Conservation (phyloP, 352 stramenopile genomes). For the Pythium periplocum region DNA sequence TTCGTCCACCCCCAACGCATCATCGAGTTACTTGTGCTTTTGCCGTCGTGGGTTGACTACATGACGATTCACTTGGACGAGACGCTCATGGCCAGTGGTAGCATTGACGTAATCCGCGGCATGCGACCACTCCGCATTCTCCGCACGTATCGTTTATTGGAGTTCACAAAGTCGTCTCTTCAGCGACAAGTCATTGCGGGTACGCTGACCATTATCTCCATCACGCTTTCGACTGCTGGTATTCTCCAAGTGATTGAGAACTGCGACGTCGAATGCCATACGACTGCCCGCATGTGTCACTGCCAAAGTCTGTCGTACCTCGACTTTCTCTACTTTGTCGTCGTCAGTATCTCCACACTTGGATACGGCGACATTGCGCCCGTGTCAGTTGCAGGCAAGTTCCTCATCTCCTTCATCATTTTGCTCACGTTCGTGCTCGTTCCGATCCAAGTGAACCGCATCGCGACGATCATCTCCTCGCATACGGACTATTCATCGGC, state of each 20-base stretch:
- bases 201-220: conserved; percentile 62
- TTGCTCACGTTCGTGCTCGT: conserved; percentile 81
- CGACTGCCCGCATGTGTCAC: conserved; percentile 12
- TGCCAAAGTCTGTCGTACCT: conserved; percentile 66
- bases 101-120: conserved; percentile 24
- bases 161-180: conserved; percentile 69
- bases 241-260: conserved; percentile 65
- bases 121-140: conserved; percentile 60
- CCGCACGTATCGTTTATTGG: conserved; percentile 63
- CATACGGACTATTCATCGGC: conserved; percentile 77
- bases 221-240: conserved; percentile 62
- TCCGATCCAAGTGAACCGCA: conserved; percentile 70
- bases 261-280: conserved; percentile 21
- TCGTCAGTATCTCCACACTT: conserved; percentile 83
- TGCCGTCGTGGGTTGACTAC: conserved; percentile 51
- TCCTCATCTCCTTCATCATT: conserved; percentile 78
- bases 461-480: conserved; percentile 72
- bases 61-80: not conserved
- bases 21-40: conserved; percentile 52
- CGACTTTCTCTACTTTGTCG: conserved; percentile 76
- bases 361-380: conserved; percentile 80
- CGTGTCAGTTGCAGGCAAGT: conserved; percentile 57
- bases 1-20: conserved; percentile 38
- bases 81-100: conserved; percentile 4
- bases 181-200: conserved; percentile 59